A percentile compares a stretch with the other conserved stretches of the same genome.
phyloP scores from a whole-genome alignment of 768 basidiomycete genomes.

The Termitomyces sp. region DNA sequence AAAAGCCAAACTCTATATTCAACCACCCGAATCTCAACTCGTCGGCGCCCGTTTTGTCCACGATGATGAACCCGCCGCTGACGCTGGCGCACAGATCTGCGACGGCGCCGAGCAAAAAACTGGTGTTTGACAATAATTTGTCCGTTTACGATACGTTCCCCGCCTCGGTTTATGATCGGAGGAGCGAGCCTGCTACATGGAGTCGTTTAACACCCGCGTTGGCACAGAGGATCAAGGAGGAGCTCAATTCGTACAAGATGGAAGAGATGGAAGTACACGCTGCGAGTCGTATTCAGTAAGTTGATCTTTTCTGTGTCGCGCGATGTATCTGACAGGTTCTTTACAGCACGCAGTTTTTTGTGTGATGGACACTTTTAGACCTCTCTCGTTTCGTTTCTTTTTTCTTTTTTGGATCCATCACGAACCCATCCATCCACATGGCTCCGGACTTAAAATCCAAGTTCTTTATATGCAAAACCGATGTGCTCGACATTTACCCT shows the following conservation, averaged over 20 bases:
- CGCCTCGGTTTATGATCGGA: slow-evolving; percentile 82
- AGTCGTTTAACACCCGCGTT: slow-evolving; percentile 91
- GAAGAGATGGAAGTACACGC: slow-evolving; percentile 99
- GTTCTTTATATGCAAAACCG: slow-evolving; percentile 19
- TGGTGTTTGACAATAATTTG: slow-evolving; percentile 88
- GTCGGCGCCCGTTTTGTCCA: slow-evolving; percentile 82
- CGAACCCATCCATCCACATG: slow-evolving; percentile 16
- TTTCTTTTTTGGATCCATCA: too few relatives aligned
- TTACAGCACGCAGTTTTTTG: slow-evolving; percentile 81
- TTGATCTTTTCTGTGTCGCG: slow-evolving; percentile 17
- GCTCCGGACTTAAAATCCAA: slow-evolving; percentile 6
- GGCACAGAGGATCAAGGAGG: slow-evolving; percentile 96
- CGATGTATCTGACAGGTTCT: background rate
- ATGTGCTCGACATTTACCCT: slow-evolving; percentile 23
- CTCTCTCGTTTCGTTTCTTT: slow-evolving; percentile 10
- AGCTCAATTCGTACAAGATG: slow-evolving; percentile 98
- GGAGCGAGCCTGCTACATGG: slow-evolving; percentile 96
- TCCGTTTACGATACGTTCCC: slow-evolving; percentile 98
- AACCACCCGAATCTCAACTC: slow-evolving; percentile 80
- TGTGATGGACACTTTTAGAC: slow-evolving; percentile 41
- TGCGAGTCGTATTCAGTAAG: slow-evolving; percentile 84
- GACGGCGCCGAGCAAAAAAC: slow-evolving; percentile 61
- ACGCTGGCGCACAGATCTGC: slow-evolving; percentile 68
- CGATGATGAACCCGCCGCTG: slow-evolving; percentile 40
- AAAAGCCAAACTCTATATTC: slow-evolving; percentile 55